A percentile compares a stretch with the other conserved stretches of the same genome.
Evolutionary conservation across 1,284 basidiomycete genomes (phyloP).

Genomic region (Fomitopsis pinicola): DNA sequence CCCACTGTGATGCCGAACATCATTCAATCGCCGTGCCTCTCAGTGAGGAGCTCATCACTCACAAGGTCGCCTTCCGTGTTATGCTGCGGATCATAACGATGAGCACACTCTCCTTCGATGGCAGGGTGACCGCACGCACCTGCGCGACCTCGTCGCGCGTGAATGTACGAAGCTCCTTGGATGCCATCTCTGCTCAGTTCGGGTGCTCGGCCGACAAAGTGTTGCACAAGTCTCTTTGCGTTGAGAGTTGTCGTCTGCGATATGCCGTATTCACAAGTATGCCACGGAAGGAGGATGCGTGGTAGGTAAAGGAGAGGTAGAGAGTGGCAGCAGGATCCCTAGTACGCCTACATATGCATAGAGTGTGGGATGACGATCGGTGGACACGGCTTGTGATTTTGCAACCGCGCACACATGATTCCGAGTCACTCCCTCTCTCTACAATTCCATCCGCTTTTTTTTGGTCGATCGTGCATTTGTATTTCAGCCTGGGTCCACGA

Average conservation of each 20-base stretch:
- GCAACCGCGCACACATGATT: background rate
- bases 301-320: background rate
- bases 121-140: constrained; percentile 29
- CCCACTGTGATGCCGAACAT: constrained; percentile 48
- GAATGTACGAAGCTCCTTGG: constrained; percentile 41
- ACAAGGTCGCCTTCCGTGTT: constrained; percentile 60
- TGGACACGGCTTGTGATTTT: background rate
- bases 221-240: too few relatives aligned
- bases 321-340: too few relatives aligned
- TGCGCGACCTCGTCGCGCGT: constrained; percentile 52
- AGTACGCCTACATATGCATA: background rate
- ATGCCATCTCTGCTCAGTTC: constrained; percentile 27
- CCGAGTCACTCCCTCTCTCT: too few relatives aligned
- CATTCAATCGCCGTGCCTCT: background rate
- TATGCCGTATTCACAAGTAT: background rate
- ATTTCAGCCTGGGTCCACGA: too few relatives aligned
- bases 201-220: background rate
- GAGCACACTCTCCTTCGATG: background rate
- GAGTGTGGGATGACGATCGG: background rate
- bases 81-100: constrained; percentile 37
- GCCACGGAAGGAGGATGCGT: background rate
- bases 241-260: too few relatives aligned
- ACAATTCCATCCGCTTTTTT: background rate
- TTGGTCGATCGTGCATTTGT: too few relatives aligned
- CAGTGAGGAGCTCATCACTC: constrained; percentile 11